These are phyloP conservation scores for Flagelloscypha sp. DNA, from an alignment of 768 basidiomycete genomes.

Conservation along the genomic window DNA sequence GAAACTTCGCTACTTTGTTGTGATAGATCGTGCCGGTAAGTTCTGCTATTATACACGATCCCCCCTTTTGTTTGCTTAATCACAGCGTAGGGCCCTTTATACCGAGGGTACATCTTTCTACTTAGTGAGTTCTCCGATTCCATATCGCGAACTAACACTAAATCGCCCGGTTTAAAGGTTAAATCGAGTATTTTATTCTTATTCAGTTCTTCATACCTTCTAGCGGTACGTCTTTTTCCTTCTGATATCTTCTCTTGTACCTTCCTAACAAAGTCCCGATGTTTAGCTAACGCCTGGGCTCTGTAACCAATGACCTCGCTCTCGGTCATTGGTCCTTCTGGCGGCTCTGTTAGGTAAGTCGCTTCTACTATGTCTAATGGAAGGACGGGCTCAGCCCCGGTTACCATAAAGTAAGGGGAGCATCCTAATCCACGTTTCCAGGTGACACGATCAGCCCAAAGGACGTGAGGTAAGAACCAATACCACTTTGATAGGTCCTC, in stretches of 20 bases:
- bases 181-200: conserved; percentile 4
- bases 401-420: conserved; percentile 23
- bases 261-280: conserved; percentile 12
- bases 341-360: conserved; percentile 18
- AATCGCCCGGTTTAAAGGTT: conserved; percentile 9
- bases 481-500: conserved; percentile 24
- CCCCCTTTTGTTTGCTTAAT: conserved; percentile 12
- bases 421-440: conserved; percentile 17
- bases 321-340: conserved; percentile 7
- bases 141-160: conserved; percentile 14
- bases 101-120: conserved; percentile 16
- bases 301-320: conserved; percentile 16
- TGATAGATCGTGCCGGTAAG: conserved; percentile 11
- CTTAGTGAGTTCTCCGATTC: conserved; percentile 13
- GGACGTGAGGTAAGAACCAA: conserved; percentile 15
- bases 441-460: conserved; percentile 27
- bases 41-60: conserved; percentile 11
- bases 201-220: conserved; percentile 13
- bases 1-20: no score
- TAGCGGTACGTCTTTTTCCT: conserved; percentile 7
- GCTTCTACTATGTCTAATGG: conserved; percentile 22
- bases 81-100: conserved; percentile 21
- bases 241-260: conserved; percentile 8
- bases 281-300: conserved; percentile 15
- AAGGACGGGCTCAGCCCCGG: conserved; percentile 21